Evolutionary conservation across 2,329 filamentous ascomycete species (phyloP).

Genomic region (Ciborinia camelliae): DNA sequence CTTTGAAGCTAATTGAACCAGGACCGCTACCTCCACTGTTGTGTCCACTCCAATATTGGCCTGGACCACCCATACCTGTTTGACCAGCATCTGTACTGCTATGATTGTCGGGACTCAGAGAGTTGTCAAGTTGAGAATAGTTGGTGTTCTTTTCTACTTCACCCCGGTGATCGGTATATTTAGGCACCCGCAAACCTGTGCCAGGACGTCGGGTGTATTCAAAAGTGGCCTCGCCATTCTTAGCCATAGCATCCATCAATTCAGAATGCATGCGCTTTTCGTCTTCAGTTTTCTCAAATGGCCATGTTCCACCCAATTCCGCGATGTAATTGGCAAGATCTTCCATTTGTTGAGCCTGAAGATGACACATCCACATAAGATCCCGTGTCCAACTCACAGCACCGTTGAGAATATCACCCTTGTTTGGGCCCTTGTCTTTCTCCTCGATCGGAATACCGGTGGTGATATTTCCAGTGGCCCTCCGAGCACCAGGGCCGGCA

Average conservation of each 20-base stretch:
- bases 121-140: slow-evolving; percentile 41
- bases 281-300: slow-evolving; percentile 83
- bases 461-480: slow-evolving; percentile 81
- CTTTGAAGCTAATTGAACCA: slow-evolving; percentile 73
- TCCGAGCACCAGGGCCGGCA: slow-evolving; percentile 77
- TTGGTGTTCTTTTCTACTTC: slow-evolving; percentile 60
- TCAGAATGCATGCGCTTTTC: slow-evolving; percentile 95
- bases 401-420: slow-evolving; percentile 96
- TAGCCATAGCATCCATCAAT: slow-evolving; percentile 79
- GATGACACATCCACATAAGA: slow-evolving; percentile 92
- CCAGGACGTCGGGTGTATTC: slow-evolving; percentile 81
- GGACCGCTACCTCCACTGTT: slow-evolving; percentile 71
- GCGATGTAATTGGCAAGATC: slow-evolving; percentile 74
- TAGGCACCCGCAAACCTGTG: slow-evolving; percentile 83
- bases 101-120: slow-evolving; percentile 50
- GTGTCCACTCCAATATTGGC: slow-evolving; percentile 63
- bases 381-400: slow-evolving; percentile 96
- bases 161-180: slow-evolving; percentile 87
- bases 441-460: slow-evolving; percentile 91
- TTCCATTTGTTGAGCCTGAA: slow-evolving; percentile 85
- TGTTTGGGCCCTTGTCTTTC: slow-evolving; percentile 98
- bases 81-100: slow-evolving; percentile 35
- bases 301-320: slow-evolving; percentile 70
- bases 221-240: slow-evolving; percentile 70
- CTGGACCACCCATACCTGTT: slow-evolving; percentile 34